phyloP scores from a whole-genome alignment of 306 rosid genomes.

The Cucurbita ficifolia region DNA sequence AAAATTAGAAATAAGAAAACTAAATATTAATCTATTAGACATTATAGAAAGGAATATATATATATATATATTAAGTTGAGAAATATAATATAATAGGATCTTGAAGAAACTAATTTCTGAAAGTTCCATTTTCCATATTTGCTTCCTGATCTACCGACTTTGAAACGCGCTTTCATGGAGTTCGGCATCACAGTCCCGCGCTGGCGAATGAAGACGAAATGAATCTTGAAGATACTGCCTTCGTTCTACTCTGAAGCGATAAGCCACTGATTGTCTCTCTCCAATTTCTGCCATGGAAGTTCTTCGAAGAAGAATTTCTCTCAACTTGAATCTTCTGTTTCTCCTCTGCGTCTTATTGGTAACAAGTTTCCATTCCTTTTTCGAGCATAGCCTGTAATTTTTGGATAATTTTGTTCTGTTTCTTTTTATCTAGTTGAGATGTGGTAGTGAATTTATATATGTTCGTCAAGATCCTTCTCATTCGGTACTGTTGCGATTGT shows the following conservation, averaged over 20 bases:
- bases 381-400: neutral
- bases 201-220: conserved; percentile 2
- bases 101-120: neutral
- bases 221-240: neutral
- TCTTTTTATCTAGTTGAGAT: neutral
- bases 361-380: neutral
- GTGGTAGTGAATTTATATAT: neutral
- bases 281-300: conserved; percentile 10
- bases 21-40: neutral
- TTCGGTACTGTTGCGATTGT: neutral
- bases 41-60: neutral
- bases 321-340: conserved; percentile 6
- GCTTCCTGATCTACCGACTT: conserved; percentile 1
- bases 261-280: neutral
- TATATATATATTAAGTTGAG: neutral
- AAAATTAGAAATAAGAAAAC: no score
- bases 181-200: conserved; percentile 1
- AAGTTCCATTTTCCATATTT: neutral
- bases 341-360: conserved; percentile 29
- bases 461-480: neutral
- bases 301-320: conserved; percentile 1
- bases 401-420: neutral
- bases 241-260: neutral
- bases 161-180: conserved; percentile 9
- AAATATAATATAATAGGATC: neutral